Conservation (phyloP, 2,329 filamentous ascomycete genomes). For the Fusarium palustre region DNA sequence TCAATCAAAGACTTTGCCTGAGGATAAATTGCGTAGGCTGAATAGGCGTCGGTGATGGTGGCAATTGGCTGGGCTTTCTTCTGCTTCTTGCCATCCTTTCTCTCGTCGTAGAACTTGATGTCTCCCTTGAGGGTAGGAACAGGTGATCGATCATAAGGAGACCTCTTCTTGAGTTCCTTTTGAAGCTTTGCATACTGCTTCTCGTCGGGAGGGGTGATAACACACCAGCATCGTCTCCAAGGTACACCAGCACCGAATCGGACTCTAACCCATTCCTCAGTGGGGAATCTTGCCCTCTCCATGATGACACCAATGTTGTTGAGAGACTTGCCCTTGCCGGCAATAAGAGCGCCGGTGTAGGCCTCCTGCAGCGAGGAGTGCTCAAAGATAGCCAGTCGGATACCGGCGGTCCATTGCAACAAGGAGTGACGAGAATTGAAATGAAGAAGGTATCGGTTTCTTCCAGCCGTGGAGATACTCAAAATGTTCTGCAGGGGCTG, state of each 20-base stretch:
- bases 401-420: conserved; percentile 95
- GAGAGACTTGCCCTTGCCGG: conserved; percentile 87
- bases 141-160: conserved; percentile 80
- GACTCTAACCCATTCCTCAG: conserved; percentile 94
- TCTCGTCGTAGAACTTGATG: conserved; percentile 94
- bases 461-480: conserved; percentile 93
- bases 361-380: conserved; percentile 93
- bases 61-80: conserved; percentile 94
- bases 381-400: conserved; percentile 93
- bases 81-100: conserved; percentile 79
- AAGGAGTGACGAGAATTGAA: conserved; percentile 96
- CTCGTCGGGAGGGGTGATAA: conserved; percentile 91
- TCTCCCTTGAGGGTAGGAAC: conserved; percentile 80
- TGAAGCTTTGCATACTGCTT: conserved; percentile 88
- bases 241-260: conserved; percentile 95
- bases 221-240: conserved; percentile 97
- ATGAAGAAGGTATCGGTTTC: conserved; percentile 94
- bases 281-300: conserved; percentile 79
- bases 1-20: conserved; percentile 95
- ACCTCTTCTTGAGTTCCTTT: conserved; percentile 84
- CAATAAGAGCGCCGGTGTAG: conserved; percentile 95
- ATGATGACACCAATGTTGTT: conserved; percentile 94
- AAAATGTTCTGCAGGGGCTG: conserved; percentile 93
- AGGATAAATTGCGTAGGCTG: conserved; percentile 95
- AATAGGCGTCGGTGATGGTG: conserved; percentile 89